Evolutionary conservation across 2,329 filamentous ascomycete genomes (phyloP), one percentile per base, ranked within the genome.

Genomic region (Xylariales sp.): DNA sequence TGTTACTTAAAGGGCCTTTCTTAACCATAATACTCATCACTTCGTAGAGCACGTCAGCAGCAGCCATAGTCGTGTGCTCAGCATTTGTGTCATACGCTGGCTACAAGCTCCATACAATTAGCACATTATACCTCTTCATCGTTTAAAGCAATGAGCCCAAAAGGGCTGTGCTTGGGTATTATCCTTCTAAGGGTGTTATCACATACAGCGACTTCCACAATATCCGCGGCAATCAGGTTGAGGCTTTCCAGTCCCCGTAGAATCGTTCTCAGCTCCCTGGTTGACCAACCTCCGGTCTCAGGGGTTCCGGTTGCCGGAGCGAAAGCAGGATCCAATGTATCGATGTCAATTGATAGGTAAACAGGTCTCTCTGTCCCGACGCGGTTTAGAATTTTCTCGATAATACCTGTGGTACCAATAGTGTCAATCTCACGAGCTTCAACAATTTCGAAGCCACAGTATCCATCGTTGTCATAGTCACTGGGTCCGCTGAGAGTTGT

Each of bases 381-480:
- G 17, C 86, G 72, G 4, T 87, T 80, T 29, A 78, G 65, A 54
- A 94, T 93, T 57, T 78, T 82, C 61, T 84, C 78, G 57, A 91
- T 84, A 55, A 94, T 90, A 5, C 87, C 87, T 1, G 78, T 74
- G 19, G 74, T 65, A 28, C 71, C 71, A 34, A 74, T 69, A 12
- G 56, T 65, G 53, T 74, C 70, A 38, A 74, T 67, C 52, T 74
- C 70, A 29, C 69, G 70, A 0, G 82, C 87, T 63, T 90, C 85
- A 30, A 89, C 80, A 44, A 90, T 89, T 62, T 88, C 75, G 55
- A 91, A 91, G 6, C 87, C 86, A 56, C 83, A 88, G 63, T 90
- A 90, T 21, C 85, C 85, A 56, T 93, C 86, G 55, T 91, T 88
- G 49, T 88, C 85, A 59, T 90, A 91, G 65, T 91, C 87, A 14